These are phyloP conservation scores for Teunomyces tritomae DNA, from an alignment of 805 yeast genomes.

Conservation along the genomic window DNA sequence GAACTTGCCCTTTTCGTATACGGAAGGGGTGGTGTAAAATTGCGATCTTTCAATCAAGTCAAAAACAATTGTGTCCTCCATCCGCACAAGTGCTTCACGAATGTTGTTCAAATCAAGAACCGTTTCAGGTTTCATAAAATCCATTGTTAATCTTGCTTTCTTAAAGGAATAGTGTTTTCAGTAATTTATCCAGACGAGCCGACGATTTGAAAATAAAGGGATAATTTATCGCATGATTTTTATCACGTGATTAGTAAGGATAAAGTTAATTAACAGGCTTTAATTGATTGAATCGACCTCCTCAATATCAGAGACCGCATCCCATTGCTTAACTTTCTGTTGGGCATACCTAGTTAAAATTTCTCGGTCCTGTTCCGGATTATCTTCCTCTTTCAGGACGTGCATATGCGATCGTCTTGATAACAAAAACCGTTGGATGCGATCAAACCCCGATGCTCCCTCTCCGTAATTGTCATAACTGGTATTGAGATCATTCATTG, in stretches of 20 bases:
- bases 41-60: slow-evolving; percentile 91
- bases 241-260: neutral
- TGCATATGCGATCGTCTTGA: slow-evolving; percentile 27
- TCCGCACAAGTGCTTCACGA: slow-evolving; percentile 77
- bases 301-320: neutral
- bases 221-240: neutral
- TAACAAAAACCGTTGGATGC: slow-evolving; percentile 33
- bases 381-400: neutral
- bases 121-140: slow-evolving; percentile 77
- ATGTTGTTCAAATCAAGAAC: slow-evolving; percentile 80
- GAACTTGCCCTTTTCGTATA: slow-evolving; percentile 59
- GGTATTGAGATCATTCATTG: slow-evolving; percentile 27
- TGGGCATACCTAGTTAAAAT: slow-evolving; percentile 32
- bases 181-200: neutral
- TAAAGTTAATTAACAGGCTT: neutral
- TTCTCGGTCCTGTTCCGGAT: slow-evolving; percentile 11
- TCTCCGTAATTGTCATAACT: slow-evolving; percentile 28
- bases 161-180: neutral
- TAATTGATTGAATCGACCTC: too few species aligned
- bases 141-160: slow-evolving; percentile 49
- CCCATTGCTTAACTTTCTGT: slow-evolving; percentile 19
- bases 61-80: slow-evolving; percentile 96
- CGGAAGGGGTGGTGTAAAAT: slow-evolving; percentile 70
- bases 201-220: neutral
- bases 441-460: slow-evolving; percentile 24